Base-by-base conservation (phyloP, 257 asterid species). In the Gentiana dahurica region DNA sequence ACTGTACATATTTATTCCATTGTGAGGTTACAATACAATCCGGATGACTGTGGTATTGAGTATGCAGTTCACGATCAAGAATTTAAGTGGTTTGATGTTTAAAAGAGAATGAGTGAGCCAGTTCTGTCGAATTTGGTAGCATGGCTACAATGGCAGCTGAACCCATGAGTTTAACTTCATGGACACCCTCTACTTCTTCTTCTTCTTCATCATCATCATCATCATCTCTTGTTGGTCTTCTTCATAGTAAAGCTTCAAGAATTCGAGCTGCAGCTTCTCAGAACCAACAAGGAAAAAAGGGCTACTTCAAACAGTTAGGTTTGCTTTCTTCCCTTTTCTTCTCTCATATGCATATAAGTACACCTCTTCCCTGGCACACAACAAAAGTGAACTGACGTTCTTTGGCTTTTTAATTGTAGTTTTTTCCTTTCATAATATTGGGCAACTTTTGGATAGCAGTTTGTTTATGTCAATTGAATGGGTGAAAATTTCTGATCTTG, bases 291-390 rank as follows among this genome's bases (percentile, higher is more conserved):
- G 79, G 70, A 54, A 79, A 81, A 73, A 76, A 72, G 71, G 78
- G 75, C 64, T 84, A 78, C 75, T 81, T 71, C 80, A 80, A 82
- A 70, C 75, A 87, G 66, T 76, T 78, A 44, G 92, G 92, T 84
- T 65, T 60, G 72, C 53, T 65, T 63, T 51, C 34, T 58, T 60
- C 50, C 49, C 55, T 51, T 57, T 60, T 24, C 2, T 48, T 58
- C 49, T 41, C 0, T 47, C 34, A 1, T 13, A 52, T 10, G 8
- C 58, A 3, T 1, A 1, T 8, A 12, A 0, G 39, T 49, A 34
- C 50, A 47, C 43, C 43, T 8, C 39, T 51, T 6, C 12, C 48
- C 4, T 39, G 13, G 45, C 39, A 4, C n/a, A 24, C 24, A 24
- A 24, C 0, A 24, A 24, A 24, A 24, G 24, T 24, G 24, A 24